phyloP scores from a whole-genome alignment of 2,329 filamentous ascomycete species.

The Graphilbum ipis-grandicollis region DNA sequence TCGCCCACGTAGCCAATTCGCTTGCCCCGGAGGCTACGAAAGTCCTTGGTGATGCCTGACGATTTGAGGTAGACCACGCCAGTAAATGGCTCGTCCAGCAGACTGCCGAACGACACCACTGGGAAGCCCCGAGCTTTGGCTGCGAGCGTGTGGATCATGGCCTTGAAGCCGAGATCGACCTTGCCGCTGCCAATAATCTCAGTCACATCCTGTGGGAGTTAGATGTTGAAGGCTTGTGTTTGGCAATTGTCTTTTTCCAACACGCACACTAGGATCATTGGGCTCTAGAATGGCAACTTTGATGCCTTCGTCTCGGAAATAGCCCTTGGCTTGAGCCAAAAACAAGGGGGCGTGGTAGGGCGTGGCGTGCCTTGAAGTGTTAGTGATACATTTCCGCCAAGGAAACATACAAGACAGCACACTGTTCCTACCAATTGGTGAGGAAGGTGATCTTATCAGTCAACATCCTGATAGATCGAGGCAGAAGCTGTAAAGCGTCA shows the following conservation, averaged over 20 bases:
- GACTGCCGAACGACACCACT: slow-evolving; percentile 52
- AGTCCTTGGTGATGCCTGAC: slow-evolving; percentile 58
- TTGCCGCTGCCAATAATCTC: slow-evolving; percentile 55
- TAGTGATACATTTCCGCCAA: slow-evolving; percentile 2
- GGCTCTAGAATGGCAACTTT: slow-evolving; percentile 64
- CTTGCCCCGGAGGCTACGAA: slow-evolving; percentile 47
- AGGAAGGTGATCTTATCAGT: slow-evolving; percentile 76
- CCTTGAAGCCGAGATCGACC: slow-evolving; percentile 48
- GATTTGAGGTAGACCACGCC: slow-evolving; percentile 42
- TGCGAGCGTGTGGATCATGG: no score
- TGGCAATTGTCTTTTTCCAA: no score
- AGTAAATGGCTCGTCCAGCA: slow-evolving; percentile 59
- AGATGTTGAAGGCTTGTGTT: no score
- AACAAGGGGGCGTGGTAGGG: slow-evolving; percentile 67
- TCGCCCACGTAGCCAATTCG: slow-evolving; percentile 47
- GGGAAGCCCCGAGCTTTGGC: slow-evolving; percentile 62
- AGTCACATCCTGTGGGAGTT: slow-evolving; percentile 60
- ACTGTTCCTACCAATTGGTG: slow-evolving; percentile 52
- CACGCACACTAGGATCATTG: slow-evolving; percentile 52
- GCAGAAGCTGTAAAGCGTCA: slow-evolving; percentile 23
- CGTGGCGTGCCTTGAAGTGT: slow-evolving; percentile 50
- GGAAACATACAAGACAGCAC: no score
- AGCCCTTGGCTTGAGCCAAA: slow-evolving; percentile 59
- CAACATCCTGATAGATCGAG: slow-evolving; percentile 43
- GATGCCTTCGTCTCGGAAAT: slow-evolving; percentile 58